Evolutionary conservation across 2,329 filamentous ascomycete genomes (phyloP).

Genomic region (Passalora sequoiae): DNA sequence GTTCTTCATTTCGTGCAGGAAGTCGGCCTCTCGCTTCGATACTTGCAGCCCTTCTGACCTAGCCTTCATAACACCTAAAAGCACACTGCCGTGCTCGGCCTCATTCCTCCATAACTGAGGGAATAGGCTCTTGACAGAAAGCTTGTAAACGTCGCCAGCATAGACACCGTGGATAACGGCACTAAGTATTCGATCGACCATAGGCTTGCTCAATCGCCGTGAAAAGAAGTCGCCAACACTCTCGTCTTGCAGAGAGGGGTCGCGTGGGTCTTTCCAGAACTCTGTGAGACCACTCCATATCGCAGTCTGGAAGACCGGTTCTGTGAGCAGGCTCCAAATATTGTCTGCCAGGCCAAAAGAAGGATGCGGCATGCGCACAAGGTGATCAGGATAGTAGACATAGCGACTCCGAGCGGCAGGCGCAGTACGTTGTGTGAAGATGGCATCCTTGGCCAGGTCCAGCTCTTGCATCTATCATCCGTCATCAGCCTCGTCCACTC

Average conservation of each 20-base stretch:
- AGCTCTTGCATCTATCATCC: conserved; percentile 53
- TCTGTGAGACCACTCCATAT: conserved; percentile 37
- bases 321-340: conserved; percentile 32
- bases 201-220: conserved; percentile 48
- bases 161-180: conserved; percentile 82
- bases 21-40: conserved; percentile 32
- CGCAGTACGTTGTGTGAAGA: conserved; percentile 48
- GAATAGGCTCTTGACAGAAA: conserved; percentile 66
- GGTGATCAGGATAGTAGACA: conserved; percentile 81
- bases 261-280: conserved; percentile 24
- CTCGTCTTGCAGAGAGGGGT: conserved; percentile 53
- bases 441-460: conserved; percentile 52
- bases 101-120: conserved; percentile 50
- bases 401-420: conserved; percentile 62
- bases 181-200: conserved; percentile 69
- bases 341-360: conserved; percentile 32
- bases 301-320: conserved; percentile 54
- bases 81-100: conserved; percentile 38
- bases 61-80: conserved; percentile 28
- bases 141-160: conserved; percentile 76
- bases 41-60: conserved; percentile 33
- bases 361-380: conserved; percentile 58
- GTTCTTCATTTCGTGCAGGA: conserved; percentile 30
- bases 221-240: conserved; percentile 64
- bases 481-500: conserved; percentile 19